Conservation (phyloP, 83 land plant species). For the Diphasiastrum complanatum region DNA sequence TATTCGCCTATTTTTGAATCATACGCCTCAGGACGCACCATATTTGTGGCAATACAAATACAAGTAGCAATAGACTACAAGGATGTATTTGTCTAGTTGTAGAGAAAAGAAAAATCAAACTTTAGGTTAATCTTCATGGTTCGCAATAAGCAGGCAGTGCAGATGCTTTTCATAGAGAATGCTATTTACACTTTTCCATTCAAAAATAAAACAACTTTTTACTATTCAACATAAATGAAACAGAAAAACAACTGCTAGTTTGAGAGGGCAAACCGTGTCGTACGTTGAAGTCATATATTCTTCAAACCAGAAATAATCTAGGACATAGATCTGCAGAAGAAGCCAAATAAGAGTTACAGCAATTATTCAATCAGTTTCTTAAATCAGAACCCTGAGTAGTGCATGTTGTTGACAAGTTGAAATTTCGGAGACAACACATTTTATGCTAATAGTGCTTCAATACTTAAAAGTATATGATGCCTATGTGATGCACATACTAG, state of each 20-base stretch:
- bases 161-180: neutral
- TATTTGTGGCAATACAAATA: neutral
- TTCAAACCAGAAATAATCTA: slow-evolving; percentile 90
- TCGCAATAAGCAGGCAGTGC: neutral
- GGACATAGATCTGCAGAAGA: slow-evolving; percentile 60
- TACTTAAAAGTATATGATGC: too few relatives aligned
- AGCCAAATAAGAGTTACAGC: neutral
- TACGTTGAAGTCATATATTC: slow-evolving; percentile 99
- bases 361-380: slow-evolving; percentile 1
- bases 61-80: neutral
- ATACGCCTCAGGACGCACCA: neutral
- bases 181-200: neutral
- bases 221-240: neutral
- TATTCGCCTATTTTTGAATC: neutral
- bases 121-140: neutral
- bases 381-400: neutral
- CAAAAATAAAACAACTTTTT: neutral
- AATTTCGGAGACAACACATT: neutral
- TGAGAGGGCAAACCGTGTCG: slow-evolving; percentile 22
- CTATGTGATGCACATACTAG: too few relatives aligned
- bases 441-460: neutral
- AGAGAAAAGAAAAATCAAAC: neutral
- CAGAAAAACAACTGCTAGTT: neutral
- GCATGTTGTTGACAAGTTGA: too few relatives aligned
- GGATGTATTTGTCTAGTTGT: too few relatives aligned